Evolutionary conservation across 106 monocot species (phyloP).

Genomic region (Allium cepa): DNA sequence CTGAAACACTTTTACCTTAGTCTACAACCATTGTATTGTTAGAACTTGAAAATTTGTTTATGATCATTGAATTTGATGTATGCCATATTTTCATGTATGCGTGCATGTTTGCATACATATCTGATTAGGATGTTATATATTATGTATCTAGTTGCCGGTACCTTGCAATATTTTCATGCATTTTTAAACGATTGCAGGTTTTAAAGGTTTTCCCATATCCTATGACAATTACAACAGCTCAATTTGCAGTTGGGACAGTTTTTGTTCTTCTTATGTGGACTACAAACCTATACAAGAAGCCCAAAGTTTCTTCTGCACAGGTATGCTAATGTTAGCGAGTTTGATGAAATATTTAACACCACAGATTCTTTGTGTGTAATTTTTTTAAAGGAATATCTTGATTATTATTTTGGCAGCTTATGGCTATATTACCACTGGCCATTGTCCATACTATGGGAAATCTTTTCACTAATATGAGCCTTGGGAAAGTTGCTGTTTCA

Average conservation of each 20-base stretch:
- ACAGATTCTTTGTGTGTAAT: neutral
- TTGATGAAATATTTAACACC: neutral
- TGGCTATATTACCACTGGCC: conserved; percentile 63
- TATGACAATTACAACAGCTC: conserved; percentile 59
- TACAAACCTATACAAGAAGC: conserved; percentile 53
- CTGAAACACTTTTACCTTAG: too few relatives aligned
- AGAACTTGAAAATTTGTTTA: too few relatives aligned
- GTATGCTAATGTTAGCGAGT: conserved; percentile 11
- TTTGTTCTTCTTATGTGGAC: conserved; percentile 63
- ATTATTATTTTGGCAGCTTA: conserved; percentile 31
- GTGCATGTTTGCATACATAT: too few relatives aligned
- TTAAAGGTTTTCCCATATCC: conserved; percentile 67
- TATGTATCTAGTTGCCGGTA: too few relatives aligned
- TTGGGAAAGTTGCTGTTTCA: conserved; percentile 74
- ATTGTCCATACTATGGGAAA: conserved; percentile 73
- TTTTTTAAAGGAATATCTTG: neutral
- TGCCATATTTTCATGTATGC: too few relatives aligned
- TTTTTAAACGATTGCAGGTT: conserved; percentile 27
- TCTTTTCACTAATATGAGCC: conserved; percentile 79
- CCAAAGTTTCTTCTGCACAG: conserved; percentile 59
- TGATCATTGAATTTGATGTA: too few relatives aligned
- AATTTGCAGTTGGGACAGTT: conserved; percentile 57
- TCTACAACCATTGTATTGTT: too few relatives aligned
- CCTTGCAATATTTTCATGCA: too few relatives aligned
- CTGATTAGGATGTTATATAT: too few relatives aligned